phyloP scores from a whole-genome alignment of 2,329 filamentous ascomycete genomes.

The Pestalotiopsis sp. region DNA sequence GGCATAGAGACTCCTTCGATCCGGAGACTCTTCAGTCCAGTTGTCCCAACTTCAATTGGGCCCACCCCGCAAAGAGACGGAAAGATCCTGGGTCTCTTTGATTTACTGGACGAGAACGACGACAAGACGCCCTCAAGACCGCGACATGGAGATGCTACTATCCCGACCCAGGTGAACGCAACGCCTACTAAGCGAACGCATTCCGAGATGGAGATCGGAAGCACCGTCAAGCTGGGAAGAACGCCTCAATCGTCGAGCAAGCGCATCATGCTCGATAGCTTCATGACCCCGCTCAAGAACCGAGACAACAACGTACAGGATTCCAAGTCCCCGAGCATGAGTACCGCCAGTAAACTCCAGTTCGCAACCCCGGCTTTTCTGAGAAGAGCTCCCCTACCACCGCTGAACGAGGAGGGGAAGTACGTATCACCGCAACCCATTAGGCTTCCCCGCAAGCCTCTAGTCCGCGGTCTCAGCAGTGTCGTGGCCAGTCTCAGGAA shows the following conservation, averaged over 20 bases:
- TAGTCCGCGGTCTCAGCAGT: conserved; percentile 73
- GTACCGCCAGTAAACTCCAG: conserved; percentile 56
- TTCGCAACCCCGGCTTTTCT: conserved; percentile 76
- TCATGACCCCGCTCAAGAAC: conserved; percentile 66
- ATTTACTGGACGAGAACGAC: conserved; percentile 60
- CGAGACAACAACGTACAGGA: conserved; percentile 40
- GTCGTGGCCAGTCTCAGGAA: conserved; percentile 73
- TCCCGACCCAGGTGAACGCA: conserved; percentile 32
- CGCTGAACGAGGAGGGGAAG: conserved; percentile 59
- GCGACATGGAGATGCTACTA: conserved; percentile 41
- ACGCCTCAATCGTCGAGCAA: conserved; percentile 63
- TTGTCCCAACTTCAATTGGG: conserved; percentile 65
- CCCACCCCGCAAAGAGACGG: conserved; percentile 83
- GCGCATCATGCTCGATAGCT: conserved; percentile 62
- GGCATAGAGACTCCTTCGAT: conserved; percentile 58
- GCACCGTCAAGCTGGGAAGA: conserved; percentile 39
- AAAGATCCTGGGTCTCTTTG: conserved; percentile 76
- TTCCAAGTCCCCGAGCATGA: conserved; percentile 50
- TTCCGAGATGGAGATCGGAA: conserved; percentile 30
- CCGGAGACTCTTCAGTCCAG: conserved; percentile 63
- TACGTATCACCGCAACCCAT: conserved; percentile 52
- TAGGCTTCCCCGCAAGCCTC: conserved; percentile 59
- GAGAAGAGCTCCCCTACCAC: conserved; percentile 52
- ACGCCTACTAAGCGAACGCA: conserved; percentile 51
- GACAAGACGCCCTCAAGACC: conserved; percentile 53